Base-by-base conservation (phyloP, 306 rosid species). In the Rosa chinensis region DNA sequence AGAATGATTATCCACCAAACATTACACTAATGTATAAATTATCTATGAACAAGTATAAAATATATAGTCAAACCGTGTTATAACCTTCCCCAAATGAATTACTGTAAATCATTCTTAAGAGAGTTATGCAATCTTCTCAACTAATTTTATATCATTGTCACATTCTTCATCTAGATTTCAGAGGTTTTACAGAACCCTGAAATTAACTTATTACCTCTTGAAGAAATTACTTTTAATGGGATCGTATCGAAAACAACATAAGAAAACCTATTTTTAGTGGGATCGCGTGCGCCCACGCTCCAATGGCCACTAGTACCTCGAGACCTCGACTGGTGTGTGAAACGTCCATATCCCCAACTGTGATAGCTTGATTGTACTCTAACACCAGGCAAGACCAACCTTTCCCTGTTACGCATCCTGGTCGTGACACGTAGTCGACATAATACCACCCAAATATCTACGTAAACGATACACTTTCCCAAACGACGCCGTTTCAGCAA, bases 401-500 rank as follows among this genome's bases (percentile, higher is more conserved):
- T 7, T 37, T 8, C 13, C 1, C 14, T 14, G 10, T 63, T 4
- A n/a, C 3, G 2, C 35, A 0, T 72, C 44, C n/a, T 28, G 14
- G 16, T 76, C n/a, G 1, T 21, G 76, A 80, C 92, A 89, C 87
- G 70, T 80, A 84, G 64, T 79, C 52, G 25, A 48, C 58, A 42
- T 9, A 4, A 43, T 9, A 12, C 32, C 20, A 35, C 49, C 71
- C 20, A 23, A 21, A 58, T 39, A 73, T 80, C 66, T 39, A 14
- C 66, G 58, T 32, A 75, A n/a, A 53, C 11, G 0, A 2, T 2
- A 12, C 18, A 21, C 9, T 21, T 10, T 3, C 63, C 62, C 1
- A 32, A 75, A 1, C 16, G 11, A 35, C 55, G n/a, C 55, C 78
- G 37, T 48, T 0, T 25, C 12, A 23, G 23, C 71, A 77, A 80